phyloP scores from a whole-genome alignment of 495 filamentous ascomycete species.

The Lophium mytilinum region DNA sequence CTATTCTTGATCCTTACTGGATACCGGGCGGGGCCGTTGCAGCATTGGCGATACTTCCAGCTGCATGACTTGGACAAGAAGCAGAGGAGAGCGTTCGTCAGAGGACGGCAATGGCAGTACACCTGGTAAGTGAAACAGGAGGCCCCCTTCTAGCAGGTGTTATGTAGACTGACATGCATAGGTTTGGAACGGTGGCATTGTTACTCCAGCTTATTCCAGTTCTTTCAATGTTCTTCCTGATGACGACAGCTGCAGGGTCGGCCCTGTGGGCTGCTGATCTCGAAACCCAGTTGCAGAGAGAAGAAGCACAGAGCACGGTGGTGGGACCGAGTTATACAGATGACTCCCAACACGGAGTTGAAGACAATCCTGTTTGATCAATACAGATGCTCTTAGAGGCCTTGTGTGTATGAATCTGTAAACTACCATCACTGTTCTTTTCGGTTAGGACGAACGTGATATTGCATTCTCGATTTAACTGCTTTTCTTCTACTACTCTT shows the following conservation, averaged over 20 bases:
- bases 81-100: conserved; percentile 48
- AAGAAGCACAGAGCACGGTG: neutral
- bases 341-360: neutral
- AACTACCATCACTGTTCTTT: too few relatives aligned
- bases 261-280: conserved; percentile 55
- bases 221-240: conserved; percentile 58
- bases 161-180: conserved; percentile 12
- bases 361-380: too few relatives aligned
- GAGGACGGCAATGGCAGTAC: conserved; percentile 47
- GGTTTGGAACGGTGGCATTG: conserved; percentile 55
- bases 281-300: conserved; percentile 35
- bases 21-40: conserved; percentile 56
- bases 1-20: conserved; percentile 57
- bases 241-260: conserved; percentile 56
- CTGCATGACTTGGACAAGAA: conserved; percentile 49
- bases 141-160: neutral
- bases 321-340: conserved; percentile 11
- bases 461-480: too few relatives aligned
- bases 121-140: conserved; percentile 41
- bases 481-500: too few relatives aligned
- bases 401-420: too few relatives aligned
- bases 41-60: conserved; percentile 61
- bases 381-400: too few relatives aligned
- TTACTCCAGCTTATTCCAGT: conserved; percentile 55
- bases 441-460: too few relatives aligned